These are phyloP conservation scores for Croton laevigatus DNA, from an alignment of 441 rosid genomes.

Conservation along the genomic window DNA sequence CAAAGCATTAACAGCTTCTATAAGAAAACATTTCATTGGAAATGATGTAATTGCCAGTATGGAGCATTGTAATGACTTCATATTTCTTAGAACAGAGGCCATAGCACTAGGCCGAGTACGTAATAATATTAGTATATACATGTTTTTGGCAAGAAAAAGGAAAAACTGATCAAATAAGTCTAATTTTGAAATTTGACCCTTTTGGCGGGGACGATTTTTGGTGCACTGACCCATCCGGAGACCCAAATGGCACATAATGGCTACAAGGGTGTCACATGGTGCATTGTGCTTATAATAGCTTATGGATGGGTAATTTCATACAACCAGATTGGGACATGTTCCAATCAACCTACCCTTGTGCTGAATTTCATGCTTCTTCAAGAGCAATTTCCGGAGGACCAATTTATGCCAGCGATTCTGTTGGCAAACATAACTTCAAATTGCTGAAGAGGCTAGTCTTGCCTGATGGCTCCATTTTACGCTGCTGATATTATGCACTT, in stretches of 20 bases:
- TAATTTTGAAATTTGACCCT: too few species aligned
- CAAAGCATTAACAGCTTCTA: conserved; percentile 72
- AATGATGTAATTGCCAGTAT: conserved; percentile 95
- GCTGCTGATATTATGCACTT: conserved; percentile 67
- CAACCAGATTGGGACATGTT: conserved; percentile 99
- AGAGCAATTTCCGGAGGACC: conserved; percentile 88
- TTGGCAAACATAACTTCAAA: conserved; percentile 65
- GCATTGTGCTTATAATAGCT: conserved; percentile 90
- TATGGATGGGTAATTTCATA: conserved; percentile 96
- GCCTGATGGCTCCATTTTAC: conserved; percentile 67
- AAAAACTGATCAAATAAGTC: too few species aligned
- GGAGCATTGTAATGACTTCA: conserved; percentile 97
- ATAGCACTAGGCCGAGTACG: conserved; percentile 92
- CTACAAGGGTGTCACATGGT: conserved; percentile 98
- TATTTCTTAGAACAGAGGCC: conserved; percentile 91
- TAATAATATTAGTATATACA: conserved; percentile 22
- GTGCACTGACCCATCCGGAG: conserved; percentile 95
- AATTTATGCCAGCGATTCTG: conserved; percentile 64
- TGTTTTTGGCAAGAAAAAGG: too few species aligned
- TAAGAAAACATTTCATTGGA: conserved; percentile 75
- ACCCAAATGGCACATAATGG: conserved; percentile 91
- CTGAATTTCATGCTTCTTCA: conserved; percentile 81
- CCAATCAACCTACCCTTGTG: conserved; percentile 87
- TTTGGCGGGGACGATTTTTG: conserved; percentile 91
- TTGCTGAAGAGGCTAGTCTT: conserved; percentile 58